A percentile compares a stretch with the other conserved stretches of the same genome.
Conservation (phyloP, 192 early-diverging fungal genomes). For the Backusella tarrabulga region DNA sequence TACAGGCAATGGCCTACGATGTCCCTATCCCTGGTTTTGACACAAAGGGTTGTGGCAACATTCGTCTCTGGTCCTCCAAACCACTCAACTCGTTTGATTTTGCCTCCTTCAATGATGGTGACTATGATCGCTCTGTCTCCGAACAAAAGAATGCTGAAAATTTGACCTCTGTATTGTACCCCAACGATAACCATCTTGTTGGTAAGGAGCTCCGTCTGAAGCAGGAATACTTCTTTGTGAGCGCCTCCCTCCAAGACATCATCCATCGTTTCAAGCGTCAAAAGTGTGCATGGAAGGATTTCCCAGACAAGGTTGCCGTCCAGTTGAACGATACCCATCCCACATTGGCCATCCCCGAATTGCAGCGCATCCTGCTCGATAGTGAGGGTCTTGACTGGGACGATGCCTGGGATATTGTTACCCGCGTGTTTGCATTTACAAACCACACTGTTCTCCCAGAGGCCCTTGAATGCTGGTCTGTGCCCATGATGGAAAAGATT, state of each 20-base stretch:
- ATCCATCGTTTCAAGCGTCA: slow-evolving; percentile 84
- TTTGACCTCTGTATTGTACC: slow-evolving; percentile 93
- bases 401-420: slow-evolving; percentile 89
- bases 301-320: slow-evolving; percentile 91
- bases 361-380: slow-evolving; percentile 93
- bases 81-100: slow-evolving; percentile 88
- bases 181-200: slow-evolving; percentile 96
- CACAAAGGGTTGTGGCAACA: slow-evolving; percentile 94
- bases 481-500: slow-evolving; percentile 88
- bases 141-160: slow-evolving; percentile 92
- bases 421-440: slow-evolving; percentile 92
- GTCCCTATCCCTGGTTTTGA: slow-evolving; percentile 95
- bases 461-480: slow-evolving; percentile 97
- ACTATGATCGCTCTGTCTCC: slow-evolving; percentile 89
- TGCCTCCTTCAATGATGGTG: slow-evolving; percentile 81
- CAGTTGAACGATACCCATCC: slow-evolving; percentile 99
- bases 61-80: slow-evolving; percentile 96
- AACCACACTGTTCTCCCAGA: slow-evolving; percentile 99
- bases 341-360: slow-evolving; percentile 90
- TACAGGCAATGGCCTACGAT: slow-evolving; percentile 94
- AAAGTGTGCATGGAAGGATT: slow-evolving; percentile 78
- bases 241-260: slow-evolving; percentile 83
- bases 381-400: slow-evolving; percentile 91
- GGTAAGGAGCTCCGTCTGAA: slow-evolving; percentile 96
- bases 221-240: slow-evolving; percentile 98